Evolutionary conservation across 495 filamentous ascomycete species (phyloP).

Genomic region (Xylaria curta): DNA sequence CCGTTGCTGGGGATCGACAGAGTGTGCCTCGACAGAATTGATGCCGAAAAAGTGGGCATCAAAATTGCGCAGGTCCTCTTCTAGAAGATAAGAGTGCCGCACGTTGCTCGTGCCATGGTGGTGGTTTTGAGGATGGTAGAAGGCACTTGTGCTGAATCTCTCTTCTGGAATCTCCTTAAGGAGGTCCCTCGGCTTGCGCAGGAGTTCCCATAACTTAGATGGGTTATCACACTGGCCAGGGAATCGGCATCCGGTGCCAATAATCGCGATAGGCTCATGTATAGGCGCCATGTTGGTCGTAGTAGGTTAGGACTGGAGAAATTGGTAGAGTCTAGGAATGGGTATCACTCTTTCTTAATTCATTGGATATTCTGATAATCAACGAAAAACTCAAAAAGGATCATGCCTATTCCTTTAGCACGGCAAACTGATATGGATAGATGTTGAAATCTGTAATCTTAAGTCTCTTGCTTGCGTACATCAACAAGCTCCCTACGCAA

Average conservation of each 20-base stretch:
- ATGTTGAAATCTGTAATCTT: background rate
- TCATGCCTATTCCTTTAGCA: background rate
- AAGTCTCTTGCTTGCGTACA: background rate
- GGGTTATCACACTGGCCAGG: background rate
- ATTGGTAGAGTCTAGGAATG: background rate
- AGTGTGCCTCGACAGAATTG: slow-evolving; percentile 38
- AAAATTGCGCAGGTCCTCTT: slow-evolving; percentile 45
- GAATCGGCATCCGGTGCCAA: no score
- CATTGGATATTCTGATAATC: background rate
- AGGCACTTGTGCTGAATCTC: background rate
- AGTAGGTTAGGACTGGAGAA: background rate
- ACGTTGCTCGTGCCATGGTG: slow-evolving; percentile 30
- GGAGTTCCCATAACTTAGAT: no score
- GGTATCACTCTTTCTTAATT: background rate
- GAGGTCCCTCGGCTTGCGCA: no score
- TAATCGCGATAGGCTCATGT: background rate
- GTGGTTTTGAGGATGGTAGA: background rate
- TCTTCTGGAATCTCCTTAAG: background rate
- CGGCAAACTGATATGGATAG: background rate
- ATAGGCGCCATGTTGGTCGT: background rate
- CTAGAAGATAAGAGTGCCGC: slow-evolving; percentile 44
- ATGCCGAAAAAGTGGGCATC: slow-evolving; percentile 51
- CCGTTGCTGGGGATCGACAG: slow-evolving; percentile 45
- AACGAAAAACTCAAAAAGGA: background rate
- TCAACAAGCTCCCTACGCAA: background rate